These are phyloP conservation scores for Aspergillus tanneri DNA, from an alignment of 2,329 filamentous ascomycete genomes.

Conservation along the genomic window DNA sequence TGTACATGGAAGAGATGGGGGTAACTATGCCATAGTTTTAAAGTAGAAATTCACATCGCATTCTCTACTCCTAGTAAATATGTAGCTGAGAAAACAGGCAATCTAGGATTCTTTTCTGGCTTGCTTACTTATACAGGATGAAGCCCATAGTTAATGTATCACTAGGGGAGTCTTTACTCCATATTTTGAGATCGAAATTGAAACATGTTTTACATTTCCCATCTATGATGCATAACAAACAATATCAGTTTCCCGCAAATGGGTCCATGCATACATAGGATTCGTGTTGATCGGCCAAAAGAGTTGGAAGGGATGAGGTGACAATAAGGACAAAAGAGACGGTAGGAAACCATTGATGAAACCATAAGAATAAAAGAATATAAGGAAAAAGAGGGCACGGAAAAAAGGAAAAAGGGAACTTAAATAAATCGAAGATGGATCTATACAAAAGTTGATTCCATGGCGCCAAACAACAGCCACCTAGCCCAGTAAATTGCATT, in stretches of 20 bases:
- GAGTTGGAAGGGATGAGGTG: constrained; percentile 24
- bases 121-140: too few relatives aligned
- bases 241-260: constrained; percentile 29
- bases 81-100: too few relatives aligned
- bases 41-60: too few relatives aligned
- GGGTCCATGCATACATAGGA: constrained; percentile 29
- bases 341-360: constrained; percentile 29
- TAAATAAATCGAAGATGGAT: constrained; percentile 31
- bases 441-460: constrained; percentile 42
- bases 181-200: constrained; percentile 6
- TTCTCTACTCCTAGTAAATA: too few relatives aligned
- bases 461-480: constrained; percentile 39
- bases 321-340: constrained; percentile 20
- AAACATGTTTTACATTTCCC: constrained; percentile 41
- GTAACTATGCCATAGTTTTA: too few relatives aligned
- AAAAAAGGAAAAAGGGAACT: constrained; percentile 11
- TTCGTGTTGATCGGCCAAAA: constrained; percentile 25
- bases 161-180: too few relatives aligned
- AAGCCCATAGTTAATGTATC: too few relatives aligned
- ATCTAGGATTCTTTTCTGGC: too few relatives aligned
- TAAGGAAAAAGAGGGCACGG: constrained; percentile 12
- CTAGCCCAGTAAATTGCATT: constrained; percentile 35
- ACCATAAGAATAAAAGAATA: constrained; percentile 24
- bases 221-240: constrained; percentile 39
- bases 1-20: too few relatives aligned